These are phyloP conservation scores for Durusdinium trenchii DNA, from an alignment of 73 alveolate species.

Conservation along the genomic window DNA sequence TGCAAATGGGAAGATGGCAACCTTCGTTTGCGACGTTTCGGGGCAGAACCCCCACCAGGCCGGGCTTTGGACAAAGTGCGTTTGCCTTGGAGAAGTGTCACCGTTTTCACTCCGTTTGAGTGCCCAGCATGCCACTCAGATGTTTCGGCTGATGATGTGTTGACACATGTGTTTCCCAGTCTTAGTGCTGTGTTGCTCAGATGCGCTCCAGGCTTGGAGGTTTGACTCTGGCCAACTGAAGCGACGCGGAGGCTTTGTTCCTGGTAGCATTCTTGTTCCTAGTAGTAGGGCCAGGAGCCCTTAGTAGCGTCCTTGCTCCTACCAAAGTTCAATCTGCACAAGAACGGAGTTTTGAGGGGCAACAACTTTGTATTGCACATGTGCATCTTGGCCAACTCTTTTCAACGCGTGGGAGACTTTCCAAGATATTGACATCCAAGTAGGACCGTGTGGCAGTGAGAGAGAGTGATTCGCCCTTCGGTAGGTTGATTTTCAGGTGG, in stretches of 20 bases:
- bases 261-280: not conserved
- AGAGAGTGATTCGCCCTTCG: not conserved
- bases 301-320: no score
- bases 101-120: no score
- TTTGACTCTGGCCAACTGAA: conserved; percentile 61
- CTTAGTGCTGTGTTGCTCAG: not conserved
- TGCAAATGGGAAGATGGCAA: conserved; percentile 45
- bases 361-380: not conserved
- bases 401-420: not conserved
- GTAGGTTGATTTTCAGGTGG: not conserved
- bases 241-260: not conserved
- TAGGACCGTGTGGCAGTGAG: not conserved
- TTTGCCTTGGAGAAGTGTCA: no score
- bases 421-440: not conserved
- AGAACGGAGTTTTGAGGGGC: not conserved
- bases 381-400: not conserved
- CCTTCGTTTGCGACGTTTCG: conserved; percentile 75
- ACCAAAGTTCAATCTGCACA: not conserved
- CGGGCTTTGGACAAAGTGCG: not conserved
- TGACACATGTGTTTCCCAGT: not conserved
- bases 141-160: not conserved
- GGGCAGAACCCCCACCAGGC: conserved; percentile 55
- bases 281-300: not conserved
- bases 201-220: conserved; percentile 44
- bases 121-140: no score